phyloP scores from a whole-genome alignment of 1,284 basidiomycete species.

The Trichosporon asahii region DNA sequence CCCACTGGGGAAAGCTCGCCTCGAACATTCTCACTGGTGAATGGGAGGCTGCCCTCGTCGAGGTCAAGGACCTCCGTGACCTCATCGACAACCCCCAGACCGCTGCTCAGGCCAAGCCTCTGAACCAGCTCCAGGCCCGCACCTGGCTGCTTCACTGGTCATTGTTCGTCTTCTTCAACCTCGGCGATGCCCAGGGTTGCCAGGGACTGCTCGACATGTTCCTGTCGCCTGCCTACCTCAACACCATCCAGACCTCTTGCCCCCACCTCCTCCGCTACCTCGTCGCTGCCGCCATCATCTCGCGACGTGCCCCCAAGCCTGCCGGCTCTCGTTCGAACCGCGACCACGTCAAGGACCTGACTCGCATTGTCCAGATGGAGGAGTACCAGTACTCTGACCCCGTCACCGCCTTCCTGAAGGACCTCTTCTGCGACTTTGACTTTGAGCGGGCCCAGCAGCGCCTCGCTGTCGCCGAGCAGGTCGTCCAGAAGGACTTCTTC shows the following conservation, averaged over 20 bases:
- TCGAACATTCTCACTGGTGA: constrained; percentile 92
- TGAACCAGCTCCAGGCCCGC: constrained; percentile 84
- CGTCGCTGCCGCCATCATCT: constrained; percentile 85
- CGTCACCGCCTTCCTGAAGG: constrained; percentile 86
- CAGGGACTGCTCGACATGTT: constrained; percentile 95
- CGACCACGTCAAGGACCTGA: constrained; percentile 79
- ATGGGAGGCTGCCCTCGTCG: constrained; percentile 89
- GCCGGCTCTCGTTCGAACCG: constrained; percentile 56
- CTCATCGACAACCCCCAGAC: constrained; percentile 68
- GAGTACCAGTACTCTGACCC: constrained; percentile 94
- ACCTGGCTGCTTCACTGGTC: constrained; percentile 98
- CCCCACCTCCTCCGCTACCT: constrained; percentile 96
- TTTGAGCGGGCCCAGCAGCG: constrained; percentile 84
- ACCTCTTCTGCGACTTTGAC: constrained; percentile 89
- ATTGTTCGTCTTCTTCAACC: constrained; percentile 97
- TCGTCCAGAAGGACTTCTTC: constrained; percentile 92
- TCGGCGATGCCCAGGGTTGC: constrained; percentile 70
- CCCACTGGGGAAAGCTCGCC: constrained; percentile 97
- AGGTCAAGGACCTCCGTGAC: constrained; percentile 89
- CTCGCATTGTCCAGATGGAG: constrained; percentile 86
- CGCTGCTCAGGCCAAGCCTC: constrained; percentile 59
- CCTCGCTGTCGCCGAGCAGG: constrained; percentile 72
- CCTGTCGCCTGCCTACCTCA: constrained; percentile 91
- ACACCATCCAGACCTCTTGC: constrained; percentile 92
- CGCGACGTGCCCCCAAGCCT: constrained; percentile 62